These are phyloP conservation scores for Betula pendula DNA, from an alignment of 306 rosid species.

Conservation along the genomic window DNA sequence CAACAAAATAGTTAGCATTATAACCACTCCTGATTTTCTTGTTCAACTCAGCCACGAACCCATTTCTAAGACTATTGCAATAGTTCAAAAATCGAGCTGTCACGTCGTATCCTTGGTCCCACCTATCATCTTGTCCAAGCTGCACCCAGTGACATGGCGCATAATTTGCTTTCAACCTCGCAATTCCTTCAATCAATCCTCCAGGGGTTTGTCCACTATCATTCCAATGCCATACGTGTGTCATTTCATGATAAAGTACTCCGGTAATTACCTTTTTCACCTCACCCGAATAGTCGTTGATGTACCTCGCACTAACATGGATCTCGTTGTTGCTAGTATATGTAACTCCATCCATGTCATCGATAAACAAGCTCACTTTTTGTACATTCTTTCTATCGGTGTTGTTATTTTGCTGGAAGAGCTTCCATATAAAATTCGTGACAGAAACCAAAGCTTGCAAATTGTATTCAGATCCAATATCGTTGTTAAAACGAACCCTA, in stretches of 20 bases:
- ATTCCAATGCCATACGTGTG: constrained; percentile 42
- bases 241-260: constrained; percentile 45
- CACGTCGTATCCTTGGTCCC: constrained; percentile 48
- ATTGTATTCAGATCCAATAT: constrained; percentile 34
- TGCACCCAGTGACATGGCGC: constrained; percentile 20
- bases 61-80: constrained; percentile 32
- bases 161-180: constrained; percentile 43
- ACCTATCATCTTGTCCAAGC: constrained; percentile 24
- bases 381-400: constrained; percentile 25
- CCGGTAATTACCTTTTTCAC: constrained; percentile 36
- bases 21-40: constrained; percentile 37
- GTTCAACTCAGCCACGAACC: constrained; percentile 54
- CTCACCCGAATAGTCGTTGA: constrained; percentile 9
- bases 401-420: constrained; percentile 17
- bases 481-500: constrained; percentile 29
- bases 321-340: constrained; percentile 28
- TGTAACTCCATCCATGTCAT: constrained; percentile 29
- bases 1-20: constrained; percentile 38
- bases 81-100: constrained; percentile 47
- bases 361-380: constrained; percentile 27
- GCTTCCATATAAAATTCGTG: constrained; percentile 28
- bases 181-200: constrained; percentile 45
- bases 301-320: constrained; percentile 25
- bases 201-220: constrained; percentile 32
- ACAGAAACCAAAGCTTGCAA: constrained; percentile 32